A percentile compares a stretch with the other conserved stretches of the same genome.
These are phyloP conservation scores for Leccinum sublutescens DNA, from an alignment of 768 basidiomycete species.

Conservation along the genomic window DNA sequence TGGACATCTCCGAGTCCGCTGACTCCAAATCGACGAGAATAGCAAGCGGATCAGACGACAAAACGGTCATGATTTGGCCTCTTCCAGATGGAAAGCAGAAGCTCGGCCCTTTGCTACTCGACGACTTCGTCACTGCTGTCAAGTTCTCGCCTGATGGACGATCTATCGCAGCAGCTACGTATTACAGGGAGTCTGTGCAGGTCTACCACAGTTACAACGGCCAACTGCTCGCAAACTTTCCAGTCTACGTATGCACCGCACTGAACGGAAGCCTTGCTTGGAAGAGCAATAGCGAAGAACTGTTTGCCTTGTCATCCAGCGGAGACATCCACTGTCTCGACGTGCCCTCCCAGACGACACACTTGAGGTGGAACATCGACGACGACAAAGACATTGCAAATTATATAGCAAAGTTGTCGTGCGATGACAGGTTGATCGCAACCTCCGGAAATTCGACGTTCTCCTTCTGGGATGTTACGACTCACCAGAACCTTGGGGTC, in stretches of 20 bases:
- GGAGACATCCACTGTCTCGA: not conserved
- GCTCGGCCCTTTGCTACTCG: not conserved
- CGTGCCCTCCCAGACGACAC: not conserved
- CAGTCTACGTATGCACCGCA: not conserved
- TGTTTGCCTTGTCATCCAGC: not conserved
- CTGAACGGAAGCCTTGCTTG: not conserved
- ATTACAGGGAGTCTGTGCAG: not conserved
- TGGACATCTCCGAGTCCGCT: not conserved
- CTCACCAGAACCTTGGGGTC: not conserved
- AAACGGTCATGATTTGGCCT: not conserved
- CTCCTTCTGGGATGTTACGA: not conserved
- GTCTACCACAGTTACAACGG: not conserved
- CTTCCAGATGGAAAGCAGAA: not conserved
- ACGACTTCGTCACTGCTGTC: not conserved
- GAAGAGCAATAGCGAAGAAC: not conserved
- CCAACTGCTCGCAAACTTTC: not conserved
- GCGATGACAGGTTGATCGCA: not conserved
- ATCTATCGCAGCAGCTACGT: not conserved
- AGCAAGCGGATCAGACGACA: not conserved
- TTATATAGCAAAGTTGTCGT: not conserved
- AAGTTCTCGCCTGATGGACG: not conserved
- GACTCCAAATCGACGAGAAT: not conserved
- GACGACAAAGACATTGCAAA: not conserved
- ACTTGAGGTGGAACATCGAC: not conserved
- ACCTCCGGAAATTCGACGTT: not conserved